Base-by-base conservation (phyloP, 768 basidiomycete species). In the Boletus reticuloceps region DNA sequence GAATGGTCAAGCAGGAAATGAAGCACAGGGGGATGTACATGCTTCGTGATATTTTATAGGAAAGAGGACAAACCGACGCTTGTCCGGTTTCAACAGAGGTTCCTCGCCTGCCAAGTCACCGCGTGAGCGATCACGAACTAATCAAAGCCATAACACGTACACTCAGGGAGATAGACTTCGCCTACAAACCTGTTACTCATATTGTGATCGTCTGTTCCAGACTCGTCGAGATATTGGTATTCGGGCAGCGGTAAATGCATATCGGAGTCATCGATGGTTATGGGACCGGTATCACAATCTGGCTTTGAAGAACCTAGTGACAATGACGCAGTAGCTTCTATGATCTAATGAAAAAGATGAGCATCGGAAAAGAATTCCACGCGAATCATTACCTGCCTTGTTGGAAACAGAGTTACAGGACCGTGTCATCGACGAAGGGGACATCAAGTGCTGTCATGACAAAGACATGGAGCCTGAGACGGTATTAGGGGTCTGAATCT, bases 21-120 rank as follows among this genome's bases (percentile, higher is more conserved):
- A 19, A 47, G 9, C 44, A n/a, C 27, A 52, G 12, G 32, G 43
- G 25, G 27, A 32, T n/a, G 20, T 3, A 64, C 82, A 60, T 58
- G 92, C 94, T 77, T 96, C 92, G 54, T 84, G 79, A 67, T 94
- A 94, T 72, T 93, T 85, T 60, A 97, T 94, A 3, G 95, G 95
- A 69, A 94, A 96, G 19, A 98, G 77, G 11, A 95, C 91, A 65
- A 98, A 95, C 52, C 94, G 83, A 53, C 83, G 82, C 61, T 80
- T 83, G 4, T 85, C 85, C 53, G 82, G 82, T 68, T 82, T 87
- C 47, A 96, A 76, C 5, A 97, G 73, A n/a, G 94, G 92, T 67
- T 95, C 94, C 53, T 89, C 64, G 17, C 37, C 60, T 64, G 42
- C 5, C 11, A 14, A 41, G 34, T 14, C 4, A 27, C 13, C 19